Evolutionary conservation across 2,329 filamentous ascomycete genomes (phyloP), one percentile per base, ranked within the genome.

Genomic region (Aspergillus spinulosporus): DNA sequence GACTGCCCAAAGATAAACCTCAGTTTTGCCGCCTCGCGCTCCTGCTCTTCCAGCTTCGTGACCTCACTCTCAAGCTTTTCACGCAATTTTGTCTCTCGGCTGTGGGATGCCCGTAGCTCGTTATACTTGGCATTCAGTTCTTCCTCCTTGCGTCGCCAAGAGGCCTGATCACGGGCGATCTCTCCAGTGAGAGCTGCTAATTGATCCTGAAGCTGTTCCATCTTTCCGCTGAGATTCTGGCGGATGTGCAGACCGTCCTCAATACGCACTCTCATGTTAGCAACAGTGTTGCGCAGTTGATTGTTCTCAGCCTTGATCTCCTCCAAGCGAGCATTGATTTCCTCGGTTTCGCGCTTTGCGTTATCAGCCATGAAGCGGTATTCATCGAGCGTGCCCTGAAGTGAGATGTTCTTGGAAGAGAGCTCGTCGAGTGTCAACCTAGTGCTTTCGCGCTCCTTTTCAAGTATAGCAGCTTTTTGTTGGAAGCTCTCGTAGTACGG

Each of bases 201-300:
- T 64, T 97, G 91, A 61, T 91, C 84, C 73, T 97, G 92, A 39
- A 99, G 79, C 58, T 86, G 86, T 64, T 93, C 85, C 67, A 97
- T 89, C 74, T 94, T 96, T 70, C 81, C 80, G 63, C 91, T 88
- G 84, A 95, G 92, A 58, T 82, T 86, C 70, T 96, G 90, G 56
- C 92, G 88, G 57, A 95, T 84, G 61, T 88, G 86, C 68, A 92
- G 86, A 67, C 91, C 93, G 75, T 96, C 92, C 67, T 94, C 87
- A 42, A 94, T 84, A 69, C 96, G 92, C 45, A 83, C 83, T 59
- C 87, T 85, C 54, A 96, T 80, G 21, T 86, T 87, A 59, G 87
- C 84, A 56, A 96, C 84, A 31, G 87, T 86, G 68, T 84, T 86
- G 64, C 87, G 86, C 55, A 97, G 79, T 62, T 88, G 87, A 71